phyloP scores from a whole-genome alignment of 805 yeast genomes.

The Candida wancherniae region DNA sequence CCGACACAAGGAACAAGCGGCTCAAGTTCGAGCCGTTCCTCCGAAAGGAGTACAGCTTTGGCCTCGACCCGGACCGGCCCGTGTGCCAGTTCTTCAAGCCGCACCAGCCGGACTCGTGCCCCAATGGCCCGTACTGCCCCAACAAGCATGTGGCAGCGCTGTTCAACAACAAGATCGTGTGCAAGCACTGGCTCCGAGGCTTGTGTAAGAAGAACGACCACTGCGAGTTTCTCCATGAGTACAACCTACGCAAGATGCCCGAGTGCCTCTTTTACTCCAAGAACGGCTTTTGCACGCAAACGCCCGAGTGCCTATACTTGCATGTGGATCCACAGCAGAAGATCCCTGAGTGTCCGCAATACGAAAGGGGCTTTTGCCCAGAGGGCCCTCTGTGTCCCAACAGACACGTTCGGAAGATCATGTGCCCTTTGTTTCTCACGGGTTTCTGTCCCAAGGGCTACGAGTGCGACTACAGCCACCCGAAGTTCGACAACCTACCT shows the following conservation, averaged over 20 bases:
- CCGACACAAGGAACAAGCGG: conserved; percentile 33
- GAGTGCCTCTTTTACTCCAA: conserved; percentile 87
- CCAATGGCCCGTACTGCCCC: conserved; percentile 80
- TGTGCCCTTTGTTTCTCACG: conserved; percentile 76
- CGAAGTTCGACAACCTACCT: conserved; percentile 57
- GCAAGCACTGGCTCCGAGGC: conserved; percentile 98
- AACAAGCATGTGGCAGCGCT: conserved; percentile 69
- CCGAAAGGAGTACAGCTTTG: conserved; percentile 72
- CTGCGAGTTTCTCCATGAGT: conserved; percentile 95
- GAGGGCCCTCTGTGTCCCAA: conserved; percentile 83
- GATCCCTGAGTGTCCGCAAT: conserved; percentile 83
- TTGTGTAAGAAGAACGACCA: conserved; percentile 94
- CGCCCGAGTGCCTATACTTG: conserved; percentile 88
- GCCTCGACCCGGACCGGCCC: conserved; percentile 81
- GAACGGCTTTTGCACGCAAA: conserved; percentile 82
- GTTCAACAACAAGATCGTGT: conserved; percentile 63
- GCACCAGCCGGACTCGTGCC: conserved; percentile 63
- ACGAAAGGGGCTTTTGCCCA: conserved; percentile 85
- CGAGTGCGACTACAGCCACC: conserved; percentile 77
- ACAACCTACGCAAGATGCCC: conserved; percentile 91
- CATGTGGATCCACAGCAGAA: conserved; percentile 88
- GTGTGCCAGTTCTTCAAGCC: conserved; percentile 68
- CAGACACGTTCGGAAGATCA: conserved; percentile 69
- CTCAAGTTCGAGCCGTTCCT: conserved; percentile 79
- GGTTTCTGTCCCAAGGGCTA: conserved; percentile 94